Base-by-base conservation (phyloP, 805 yeast species). In the Cyberlindnera saturnus region DNA sequence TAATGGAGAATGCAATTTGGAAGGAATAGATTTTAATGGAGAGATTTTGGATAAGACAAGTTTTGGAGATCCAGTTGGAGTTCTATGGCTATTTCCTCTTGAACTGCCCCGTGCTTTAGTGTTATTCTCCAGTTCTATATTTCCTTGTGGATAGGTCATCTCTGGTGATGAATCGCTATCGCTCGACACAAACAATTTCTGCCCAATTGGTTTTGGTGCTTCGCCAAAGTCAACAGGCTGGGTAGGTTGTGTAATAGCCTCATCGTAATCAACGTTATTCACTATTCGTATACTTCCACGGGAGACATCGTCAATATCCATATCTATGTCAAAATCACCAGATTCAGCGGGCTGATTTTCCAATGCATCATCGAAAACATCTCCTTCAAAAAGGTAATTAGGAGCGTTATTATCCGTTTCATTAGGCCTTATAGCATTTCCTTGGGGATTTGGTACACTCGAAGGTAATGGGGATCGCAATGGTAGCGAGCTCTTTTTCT, bases 241-340 rank as follows among this genome's bases (percentile, higher is more conserved):
- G 3, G 38, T 36, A 6, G 38, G 38, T 23, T 36, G 38, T 18
- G 38, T 36, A 9, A 26, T 15, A n/a, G 15, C 20, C 8, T 29
- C 32, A 17, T 5, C 10, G 33, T 44, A 37, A 7, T 29, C 32
- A 17, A 7, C n/a, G 33, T 44, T 37, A 41, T 54, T 48, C 10
- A 51, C 43, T 11, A 42, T 34, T 20, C 43, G 43, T 5, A 56
- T 52, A 6, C 40, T 39, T 23, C 57, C 53, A 31, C 40, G 44
- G 7, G 54, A 53, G 17, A 52, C 61, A 26, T 55, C 62, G 20
- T 60, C 62, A 33, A 61, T 57, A 30, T 61, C 70, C 55, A 60
- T 55, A 29, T 30, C 34, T 9, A 19, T 26, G 44, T 65, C 47
- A 13, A 47, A 49, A 36, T 49, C 48, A 28, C 43, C 46, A 32